Conservation (phyloP, 345 rosid species). For the Populus tremula region DNA sequence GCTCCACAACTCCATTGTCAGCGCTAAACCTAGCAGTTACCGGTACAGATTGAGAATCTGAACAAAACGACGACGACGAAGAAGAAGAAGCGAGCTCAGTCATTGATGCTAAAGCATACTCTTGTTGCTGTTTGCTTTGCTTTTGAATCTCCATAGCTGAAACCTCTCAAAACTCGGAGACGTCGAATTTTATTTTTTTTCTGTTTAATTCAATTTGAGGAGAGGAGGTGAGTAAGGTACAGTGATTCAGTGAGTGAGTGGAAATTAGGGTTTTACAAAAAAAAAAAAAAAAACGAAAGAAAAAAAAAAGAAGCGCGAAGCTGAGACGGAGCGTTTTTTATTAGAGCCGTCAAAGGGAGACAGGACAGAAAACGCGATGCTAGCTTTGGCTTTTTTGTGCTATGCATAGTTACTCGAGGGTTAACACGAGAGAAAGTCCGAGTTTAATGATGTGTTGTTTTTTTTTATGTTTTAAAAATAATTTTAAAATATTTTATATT, state of each 20-base stretch:
- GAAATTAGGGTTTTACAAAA: constrained; percentile 25
- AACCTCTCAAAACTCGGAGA: not conserved
- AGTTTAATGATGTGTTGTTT: too few relatives aligned
- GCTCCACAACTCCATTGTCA: constrained; percentile 50
- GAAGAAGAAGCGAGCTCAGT: constrained; percentile 54
- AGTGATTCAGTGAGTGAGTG: not conserved
- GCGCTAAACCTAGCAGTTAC: constrained; percentile 53
- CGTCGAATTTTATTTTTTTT: too few relatives aligned
- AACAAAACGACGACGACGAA: constrained; percentile 25
- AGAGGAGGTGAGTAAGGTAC: not conserved
- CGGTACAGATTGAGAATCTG: constrained; percentile 30
- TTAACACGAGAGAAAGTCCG: too few relatives aligned
- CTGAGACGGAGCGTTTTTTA: too few relatives aligned
- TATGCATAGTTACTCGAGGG: too few relatives aligned
- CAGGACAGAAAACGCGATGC: not conserved
- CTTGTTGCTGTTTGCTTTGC: constrained; percentile 34
- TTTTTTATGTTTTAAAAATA: too few relatives aligned
- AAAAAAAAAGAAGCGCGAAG: not conserved
- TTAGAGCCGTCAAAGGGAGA: not conserved
- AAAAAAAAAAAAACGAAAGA: not conserved
- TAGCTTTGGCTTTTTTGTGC: not conserved
- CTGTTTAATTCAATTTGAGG: too few relatives aligned
- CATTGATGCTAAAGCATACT: constrained; percentile 55
- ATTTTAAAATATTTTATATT: too few relatives aligned
- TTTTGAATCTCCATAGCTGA: constrained; percentile 29